Evolutionary conservation across 2,329 filamentous ascomycete genomes (phyloP).

Genomic region (Neofusicoccum cordaticola): DNA sequence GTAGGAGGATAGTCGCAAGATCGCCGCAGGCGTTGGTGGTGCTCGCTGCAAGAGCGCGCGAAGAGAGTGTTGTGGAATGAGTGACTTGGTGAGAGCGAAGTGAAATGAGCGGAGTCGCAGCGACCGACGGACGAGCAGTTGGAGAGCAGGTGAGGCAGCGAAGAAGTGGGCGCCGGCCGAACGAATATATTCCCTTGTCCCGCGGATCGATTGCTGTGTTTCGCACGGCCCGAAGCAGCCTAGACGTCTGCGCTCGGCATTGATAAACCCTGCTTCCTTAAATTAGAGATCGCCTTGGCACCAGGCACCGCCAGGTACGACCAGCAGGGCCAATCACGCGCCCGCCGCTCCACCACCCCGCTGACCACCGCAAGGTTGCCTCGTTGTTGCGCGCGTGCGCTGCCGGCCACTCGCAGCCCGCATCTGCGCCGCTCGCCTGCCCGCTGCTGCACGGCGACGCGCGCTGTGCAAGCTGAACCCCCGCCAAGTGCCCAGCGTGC

Average conservation of each 20-base stretch:
- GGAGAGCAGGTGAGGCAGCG: constrained; percentile 5
- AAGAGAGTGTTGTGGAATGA: constrained; percentile 7
- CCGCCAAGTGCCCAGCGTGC: constrained; percentile 3
- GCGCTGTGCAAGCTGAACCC: constrained; percentile 4
- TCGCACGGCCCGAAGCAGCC: neutral
- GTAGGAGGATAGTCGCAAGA: neutral
- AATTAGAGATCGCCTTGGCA: constrained; percentile 11
- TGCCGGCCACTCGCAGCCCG: constrained; percentile 7
- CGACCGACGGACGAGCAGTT: neutral
- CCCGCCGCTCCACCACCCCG: neutral
- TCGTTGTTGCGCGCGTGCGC: constrained; percentile 7
- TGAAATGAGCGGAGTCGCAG: neutral
- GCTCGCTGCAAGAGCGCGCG: neutral
- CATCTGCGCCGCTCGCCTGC: neutral
- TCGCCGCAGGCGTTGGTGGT: neutral
- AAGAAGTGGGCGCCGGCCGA: neutral
- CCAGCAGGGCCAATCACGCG: neutral
- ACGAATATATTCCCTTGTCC: constrained; percentile 11
- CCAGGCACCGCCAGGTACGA: neutral
- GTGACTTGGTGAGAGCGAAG: constrained; percentile 13
- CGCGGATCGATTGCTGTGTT: constrained; percentile 1
- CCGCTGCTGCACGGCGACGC: neutral
- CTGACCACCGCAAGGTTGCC: constrained; percentile 1
- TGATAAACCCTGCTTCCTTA: constrained; percentile 1
- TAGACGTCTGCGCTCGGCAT: constrained; percentile 3